Evolutionary conservation across 2,329 filamentous ascomycete genomes (phyloP), one percentile per base, ranked within the genome.

Genomic region (Elsinoe arachidis): DNA sequence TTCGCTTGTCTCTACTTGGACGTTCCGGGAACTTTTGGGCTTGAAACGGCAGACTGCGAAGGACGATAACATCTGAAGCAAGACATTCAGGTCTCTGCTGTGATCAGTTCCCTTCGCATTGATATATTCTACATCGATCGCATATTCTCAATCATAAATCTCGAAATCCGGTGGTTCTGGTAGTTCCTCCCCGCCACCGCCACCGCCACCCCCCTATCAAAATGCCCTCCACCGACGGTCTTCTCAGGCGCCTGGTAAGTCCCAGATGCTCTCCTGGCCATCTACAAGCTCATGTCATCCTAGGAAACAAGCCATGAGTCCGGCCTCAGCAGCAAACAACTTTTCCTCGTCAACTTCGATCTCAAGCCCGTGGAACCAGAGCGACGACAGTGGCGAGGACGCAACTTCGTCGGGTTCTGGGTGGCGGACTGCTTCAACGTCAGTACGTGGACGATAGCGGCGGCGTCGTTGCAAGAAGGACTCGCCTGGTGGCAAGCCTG

Each of bases 401-500:
- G 87, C 83, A 95, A 95, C 71, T 96, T 90, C 68, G 86, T 95
- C 39, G 87, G 83, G 12, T 70, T 93, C 69, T 92, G 88, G 88
- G 80, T 53, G 11, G 34, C 49, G 1, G 49, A 53, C n/a, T 26
- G 49, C 0, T 90, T 91, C 75, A 92, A 92, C 70, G 89, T 93
- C 77, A 66, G 64, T 53, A 64, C 63, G 49, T 62, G 59, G 59
- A 62, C 95, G 88, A 92, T 93, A 61, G 87, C 87, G n/a, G 58
- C 88, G 0, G 89, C 87, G 1, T 84, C 87, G 67, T 88, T 96
- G 43, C 92, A 90, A 85, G 74, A 91, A 33, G 77, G 77, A 9
- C 65, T 80, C 19, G 73, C 70, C 39, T 76, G 78, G 70, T 80
- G 77, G 77, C 76, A 79, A 62, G 70, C 12, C 59, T 79, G 26